phyloP scores from a whole-genome alignment of 805 yeast genomes.

The Candida mattraensis region DNA sequence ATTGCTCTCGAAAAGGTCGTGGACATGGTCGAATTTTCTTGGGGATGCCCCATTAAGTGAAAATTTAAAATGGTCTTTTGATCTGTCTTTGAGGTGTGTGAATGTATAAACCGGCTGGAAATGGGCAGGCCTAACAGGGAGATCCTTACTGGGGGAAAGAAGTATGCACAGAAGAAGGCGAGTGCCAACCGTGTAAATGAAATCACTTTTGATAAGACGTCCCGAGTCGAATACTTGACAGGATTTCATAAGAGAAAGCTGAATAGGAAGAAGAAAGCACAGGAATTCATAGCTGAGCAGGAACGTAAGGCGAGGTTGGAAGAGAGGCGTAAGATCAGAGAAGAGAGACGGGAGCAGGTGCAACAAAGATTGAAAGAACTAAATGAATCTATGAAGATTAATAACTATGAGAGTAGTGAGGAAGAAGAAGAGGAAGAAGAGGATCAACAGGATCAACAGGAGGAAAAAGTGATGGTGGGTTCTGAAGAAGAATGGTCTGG shows the following conservation, averaged over 20 bases:
- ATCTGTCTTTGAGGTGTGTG: not conserved
- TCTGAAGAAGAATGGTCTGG: constrained; percentile 42
- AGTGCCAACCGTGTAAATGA: constrained; percentile 74
- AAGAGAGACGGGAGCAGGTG: constrained; percentile 66
- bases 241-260: constrained; percentile 95
- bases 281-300: constrained; percentile 71
- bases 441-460: too few species aligned
- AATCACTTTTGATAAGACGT: constrained; percentile 77
- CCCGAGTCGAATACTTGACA: constrained; percentile 81
- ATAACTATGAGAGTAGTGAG: constrained; percentile 35
- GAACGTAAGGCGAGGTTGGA: constrained; percentile 71
- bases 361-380: constrained; percentile 62
- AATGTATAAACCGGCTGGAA: too few species aligned
- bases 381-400: constrained; percentile 41
- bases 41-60: too few species aligned
- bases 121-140: constrained; percentile 64
- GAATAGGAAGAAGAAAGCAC: constrained; percentile 84
- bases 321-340: constrained; percentile 69
- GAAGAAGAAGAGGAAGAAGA: constrained; percentile 26
- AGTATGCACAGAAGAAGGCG: constrained; percentile 67
- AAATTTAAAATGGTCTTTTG: constrained; percentile 2
- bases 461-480: too few species aligned
- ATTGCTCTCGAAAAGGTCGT: too few species aligned
- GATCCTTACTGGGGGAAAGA: constrained; percentile 83
- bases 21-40: too few species aligned